Base-by-base conservation (phyloP, 495 filamentous ascomycete genomes). In the Aspergillus mulundensis region DNA sequence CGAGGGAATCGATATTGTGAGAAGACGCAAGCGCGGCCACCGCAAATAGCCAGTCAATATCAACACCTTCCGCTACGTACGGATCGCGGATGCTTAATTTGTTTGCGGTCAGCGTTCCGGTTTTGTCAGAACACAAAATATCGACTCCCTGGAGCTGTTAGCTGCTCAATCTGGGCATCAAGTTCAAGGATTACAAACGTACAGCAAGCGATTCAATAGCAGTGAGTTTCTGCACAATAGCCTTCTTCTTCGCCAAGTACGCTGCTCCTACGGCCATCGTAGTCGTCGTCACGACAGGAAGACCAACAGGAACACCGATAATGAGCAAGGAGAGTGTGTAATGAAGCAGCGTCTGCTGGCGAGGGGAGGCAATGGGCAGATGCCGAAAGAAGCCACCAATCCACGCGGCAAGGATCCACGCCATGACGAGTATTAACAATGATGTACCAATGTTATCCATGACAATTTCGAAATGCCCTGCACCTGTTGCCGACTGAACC, bases 121-220 rank as follows among this genome's bases (percentile, higher is more conserved):
- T 95, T 81, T 97, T 97, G 77, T 97, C 92, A 41, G 92, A 97
- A 81, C 92, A 97, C 59, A 96, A 85, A 70, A 96, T 95, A 77
- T 96, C 90, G 54, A 95, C 91, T 79, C 89, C 91, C 79, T 82
- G 40, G 5, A 20, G 14, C 12, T 11, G 30, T 67, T 46, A 67
- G 59, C 24, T 38, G 30, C 25, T 25, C 18, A 24, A 4, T 1
- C 5, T 32, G 18, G 20, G 10, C 23, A 14, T 30, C 11, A 38
- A 14, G 15, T 45, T 36, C 32, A 15, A 7, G 32, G 5, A 14
- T 3, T 28, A 14, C 6, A 36, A 36, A 34, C 25, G 16, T 73
- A 81, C 82, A 64, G 91, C 91, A 53, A 96, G 77, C 20, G 91
- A 96, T 76, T 96, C 91, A 58, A 96, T 96, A 50, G 91, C 91